A percentile compares a stretch with the other conserved stretches of the same genome.
Conservation (phyloP, 352 stramenopile genomes). For the Plasmopara halstedii region DNA sequence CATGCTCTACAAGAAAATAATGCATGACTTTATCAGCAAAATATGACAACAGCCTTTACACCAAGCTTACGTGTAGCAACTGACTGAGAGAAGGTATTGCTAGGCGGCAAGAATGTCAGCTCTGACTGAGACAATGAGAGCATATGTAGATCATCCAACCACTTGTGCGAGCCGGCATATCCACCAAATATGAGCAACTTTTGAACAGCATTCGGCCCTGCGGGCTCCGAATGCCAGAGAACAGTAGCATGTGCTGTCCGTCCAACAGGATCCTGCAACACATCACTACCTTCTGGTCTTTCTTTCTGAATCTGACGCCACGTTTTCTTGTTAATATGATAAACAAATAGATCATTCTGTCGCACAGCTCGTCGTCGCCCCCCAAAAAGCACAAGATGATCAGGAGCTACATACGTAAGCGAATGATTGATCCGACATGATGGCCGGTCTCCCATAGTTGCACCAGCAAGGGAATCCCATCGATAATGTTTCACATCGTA, state of each 20-base stretch:
- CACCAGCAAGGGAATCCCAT: slow-evolving; percentile 43
- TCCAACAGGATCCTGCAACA: slow-evolving; percentile 10
- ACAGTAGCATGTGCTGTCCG: slow-evolving; percentile 45
- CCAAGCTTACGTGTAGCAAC: slow-evolving; percentile 18
- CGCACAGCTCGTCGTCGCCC: slow-evolving; percentile 34
- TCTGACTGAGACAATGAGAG: slow-evolving; percentile 25
- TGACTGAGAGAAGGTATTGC: slow-evolving; percentile 9
- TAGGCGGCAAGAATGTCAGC: slow-evolving; percentile 11
- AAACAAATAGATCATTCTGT: slow-evolving; percentile 52
- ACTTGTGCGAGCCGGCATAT: slow-evolving; percentile 48
- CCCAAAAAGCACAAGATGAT: slow-evolving; percentile 57
- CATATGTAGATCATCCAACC: slow-evolving; percentile 59
- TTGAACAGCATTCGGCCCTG: slow-evolving; percentile 15
- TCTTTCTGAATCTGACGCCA: slow-evolving; percentile 24
- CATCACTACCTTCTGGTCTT: slow-evolving; percentile 1
- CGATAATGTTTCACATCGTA: slow-evolving; percentile 41
- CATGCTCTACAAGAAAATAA: slow-evolving; percentile 12
- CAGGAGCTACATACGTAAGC: slow-evolving; percentile 35
- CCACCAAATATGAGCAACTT: slow-evolving; percentile 57
- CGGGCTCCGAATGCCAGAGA: slow-evolving; percentile 20
- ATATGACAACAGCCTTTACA: neutral
- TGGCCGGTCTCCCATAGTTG: slow-evolving; percentile 30
- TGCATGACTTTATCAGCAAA: slow-evolving; percentile 6
- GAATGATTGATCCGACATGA: slow-evolving; percentile 54
- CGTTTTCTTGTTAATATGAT: slow-evolving; percentile 24